Base-by-base conservation (phyloP, 768 basidiomycete genomes). In the Kwoniella dejecticola region DNA sequence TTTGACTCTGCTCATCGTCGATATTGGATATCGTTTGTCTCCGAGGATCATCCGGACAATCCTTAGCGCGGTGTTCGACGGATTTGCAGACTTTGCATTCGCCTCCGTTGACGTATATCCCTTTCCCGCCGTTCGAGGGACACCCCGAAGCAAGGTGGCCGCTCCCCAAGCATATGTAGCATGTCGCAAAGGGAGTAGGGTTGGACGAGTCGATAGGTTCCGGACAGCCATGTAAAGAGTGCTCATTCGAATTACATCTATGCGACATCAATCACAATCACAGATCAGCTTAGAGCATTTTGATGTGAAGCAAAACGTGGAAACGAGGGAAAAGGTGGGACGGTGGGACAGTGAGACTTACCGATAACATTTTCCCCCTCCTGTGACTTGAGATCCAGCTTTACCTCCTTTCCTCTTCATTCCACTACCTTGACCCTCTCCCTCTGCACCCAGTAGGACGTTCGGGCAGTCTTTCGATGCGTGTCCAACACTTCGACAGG, bases 51-150 rank as follows among this genome's bases (percentile, higher is more conserved):
- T 63, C 80, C 15, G 79, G 82, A 74, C 94, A 97, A 76, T 95
- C 85, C 72, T 85, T 89, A 0, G 90, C 91, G 6, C 94, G 83
- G 80, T 96, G 94, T 2, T 85, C 84, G 4, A 87, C 92, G 58
- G 89, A 86, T 7, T 88, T 86, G 71, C 94, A 97, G 8, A 96
- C 82, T 71, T 91, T 94, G 72, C 94, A 97, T 60, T 83, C 85
- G 2, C 94, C 94, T 24, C 92, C 92, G 62, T 95, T 88, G 0
- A 91, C 90, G 69, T 96, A 96, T 24, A 95, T 83, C 0, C 93
- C 91, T 68, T 85, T 89, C 0, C 82, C 83, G 64, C 84, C 83
- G 72, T 96, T 96, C 69, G 87, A 79, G 0, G 90, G 88, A 78
- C 94, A 97, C 13, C 84, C 79, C 1, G 89, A 87, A 2, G 90